Percentiles rank a stretch among this genome's conserved stretches.
Evolutionary conservation across 352 stramenopile species (phyloP).

Genomic region (Poterioochromonas sp.): DNA sequence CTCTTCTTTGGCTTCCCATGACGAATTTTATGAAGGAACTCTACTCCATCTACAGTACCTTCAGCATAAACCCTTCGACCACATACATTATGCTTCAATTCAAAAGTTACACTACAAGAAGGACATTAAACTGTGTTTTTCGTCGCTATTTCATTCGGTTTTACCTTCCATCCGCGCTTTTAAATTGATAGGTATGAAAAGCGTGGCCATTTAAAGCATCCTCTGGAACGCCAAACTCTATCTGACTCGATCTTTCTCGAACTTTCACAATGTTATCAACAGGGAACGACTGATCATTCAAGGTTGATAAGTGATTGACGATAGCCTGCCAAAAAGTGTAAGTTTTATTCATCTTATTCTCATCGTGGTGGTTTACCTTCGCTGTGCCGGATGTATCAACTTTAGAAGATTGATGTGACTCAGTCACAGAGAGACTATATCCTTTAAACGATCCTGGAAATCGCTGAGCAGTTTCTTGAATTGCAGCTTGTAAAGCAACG

Average conservation of each 20-base stretch:
- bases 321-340: not conserved
- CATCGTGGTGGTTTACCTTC: constrained; percentile 37
- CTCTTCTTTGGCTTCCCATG: constrained; percentile 50
- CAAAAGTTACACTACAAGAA: constrained; percentile 55
- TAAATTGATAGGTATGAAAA: constrained; percentile 76
- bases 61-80: constrained; percentile 71
- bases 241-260: constrained; percentile 32
- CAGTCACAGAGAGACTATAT: constrained; percentile 63
- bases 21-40: constrained; percentile 53
- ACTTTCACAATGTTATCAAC: not conserved
- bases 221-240: constrained; percentile 62
- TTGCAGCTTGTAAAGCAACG: constrained; percentile 67
- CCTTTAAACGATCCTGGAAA: constrained; percentile 65
- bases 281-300: not conserved
- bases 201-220: constrained; percentile 59
- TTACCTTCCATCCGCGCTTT: constrained; percentile 57
- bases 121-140: not conserved
- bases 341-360: not conserved
- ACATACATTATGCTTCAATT: constrained; percentile 73
- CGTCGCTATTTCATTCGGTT: not conserved
- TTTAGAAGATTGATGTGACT: constrained; percentile 73
- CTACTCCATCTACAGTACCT: constrained; percentile 67
- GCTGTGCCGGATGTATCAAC: constrained; percentile 65
- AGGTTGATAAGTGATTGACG: not conserved
- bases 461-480: constrained; percentile 60